Base-by-base conservation (phyloP, 2,329 filamentous ascomycete species). In the Sclerotinia glacialis region DNA sequence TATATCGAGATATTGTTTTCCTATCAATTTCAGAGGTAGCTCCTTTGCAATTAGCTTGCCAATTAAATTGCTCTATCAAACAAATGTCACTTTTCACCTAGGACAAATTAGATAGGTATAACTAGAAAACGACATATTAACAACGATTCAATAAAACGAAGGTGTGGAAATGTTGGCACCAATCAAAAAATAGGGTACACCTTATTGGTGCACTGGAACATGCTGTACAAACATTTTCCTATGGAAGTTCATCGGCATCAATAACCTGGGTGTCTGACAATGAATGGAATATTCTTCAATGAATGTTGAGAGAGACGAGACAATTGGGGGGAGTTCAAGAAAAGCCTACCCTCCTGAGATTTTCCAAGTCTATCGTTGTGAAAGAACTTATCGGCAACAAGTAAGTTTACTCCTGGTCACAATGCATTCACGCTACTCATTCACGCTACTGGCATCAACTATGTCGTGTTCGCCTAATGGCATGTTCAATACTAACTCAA, bases 81-180 rank as follows among this genome's bases (percentile, higher is more conserved):
- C 21, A 23, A 53, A 23, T 12, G 6, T 37, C 12, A 28, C n/a
- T 50, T 31, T 18, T 26, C 11, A 26, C 49, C 14, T 8, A 21
- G 44, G 14, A 21, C 14, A 14, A 7, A 49, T 23, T n/a, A 5
- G 34, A 12, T 14, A 1, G 9, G 9, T 31, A 18, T 23, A 26
- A 28, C 2, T 14, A 21, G 37, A 37, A 37, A 21, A 49, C 21
- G 21, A 21, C 8, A 11, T 37, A 16, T 47, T 23, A 14, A 21
- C 14, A 26, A 5, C 23, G 6, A 18, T 61, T 37, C 58, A 9
- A 5, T 18, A 34, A 2, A 37, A 47, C 7, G 12, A 60, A 40
- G 5, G 44, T 21, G 21, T 49, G n/a, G 31, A 49, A 49, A 50
- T 49, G n/a, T 44, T 61, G 31, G 44, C 58, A 49, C 58, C 58